Percentiles rank a stretch among this genome's conserved stretches.
Conservation (phyloP, 108 stramenopile species). For the Cylindrotheca fusiformis region DNA sequence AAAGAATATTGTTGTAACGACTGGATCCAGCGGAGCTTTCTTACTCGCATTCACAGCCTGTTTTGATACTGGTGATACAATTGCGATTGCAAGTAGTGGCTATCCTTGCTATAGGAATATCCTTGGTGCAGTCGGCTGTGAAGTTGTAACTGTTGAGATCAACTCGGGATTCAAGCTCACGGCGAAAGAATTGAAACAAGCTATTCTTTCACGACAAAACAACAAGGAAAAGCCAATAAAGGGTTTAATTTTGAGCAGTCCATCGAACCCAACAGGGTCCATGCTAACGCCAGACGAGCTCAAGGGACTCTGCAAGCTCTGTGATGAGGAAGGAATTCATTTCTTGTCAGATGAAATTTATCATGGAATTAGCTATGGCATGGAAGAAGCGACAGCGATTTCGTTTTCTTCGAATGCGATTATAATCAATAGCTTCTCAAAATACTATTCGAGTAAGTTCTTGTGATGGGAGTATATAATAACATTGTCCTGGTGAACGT, state of each 20-base stretch:
- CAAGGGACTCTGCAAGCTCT: conserved; percentile 75
- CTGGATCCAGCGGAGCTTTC: conserved; percentile 87
- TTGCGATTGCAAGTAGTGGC: conserved; percentile 80
- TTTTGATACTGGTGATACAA: conserved; percentile 82
- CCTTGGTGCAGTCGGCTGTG: conserved; percentile 67
- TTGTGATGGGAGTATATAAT: too few relatives aligned
- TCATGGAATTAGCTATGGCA: conserved; percentile 89
- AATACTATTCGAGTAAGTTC: conserved; percentile 86
- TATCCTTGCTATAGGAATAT: conserved; percentile 97
- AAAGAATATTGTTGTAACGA: conserved; percentile 77
- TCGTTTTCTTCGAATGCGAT: conserved; percentile 59
- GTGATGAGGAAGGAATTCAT: conserved; percentile 70
- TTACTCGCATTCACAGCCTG: conserved; percentile 83
- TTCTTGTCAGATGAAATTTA: conserved; percentile 96
- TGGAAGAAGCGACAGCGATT: conserved; percentile 81
- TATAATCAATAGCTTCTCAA: conserved; percentile 92
- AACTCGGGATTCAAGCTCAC: conserved; percentile 85
- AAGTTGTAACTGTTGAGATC: conserved; percentile 60
- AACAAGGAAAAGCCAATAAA: conserved; percentile 41
- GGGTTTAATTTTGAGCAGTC: conserved; percentile 83
- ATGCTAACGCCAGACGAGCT: conserved; percentile 79
- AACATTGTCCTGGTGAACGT: too few relatives aligned
- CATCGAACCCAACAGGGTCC: conserved; percentile 89
- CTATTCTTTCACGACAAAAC: conserved; percentile 46
- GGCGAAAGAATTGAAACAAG: conserved; percentile 58